Percentiles rank a stretch among this genome's conserved stretches.
Conservation (phyloP, 352 stramenopile species). For the Blastocystis sp. region DNA sequence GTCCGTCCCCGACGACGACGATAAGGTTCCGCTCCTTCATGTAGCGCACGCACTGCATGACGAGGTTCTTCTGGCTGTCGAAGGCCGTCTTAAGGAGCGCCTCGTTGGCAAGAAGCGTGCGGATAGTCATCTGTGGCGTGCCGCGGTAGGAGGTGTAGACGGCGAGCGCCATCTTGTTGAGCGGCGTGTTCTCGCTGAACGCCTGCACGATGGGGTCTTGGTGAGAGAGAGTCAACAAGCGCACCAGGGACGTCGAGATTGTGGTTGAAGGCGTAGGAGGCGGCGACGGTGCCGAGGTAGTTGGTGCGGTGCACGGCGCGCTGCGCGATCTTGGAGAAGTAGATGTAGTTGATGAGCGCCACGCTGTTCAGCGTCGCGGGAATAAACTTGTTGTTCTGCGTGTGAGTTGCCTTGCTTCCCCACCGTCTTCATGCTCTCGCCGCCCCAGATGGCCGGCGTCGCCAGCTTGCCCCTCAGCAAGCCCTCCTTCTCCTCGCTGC, state of each 20-base stretch:
- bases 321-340: slow-evolving; percentile 51
- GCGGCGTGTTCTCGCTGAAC: slow-evolving; percentile 3
- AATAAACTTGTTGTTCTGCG: slow-evolving; percentile 44
- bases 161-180: background rate
- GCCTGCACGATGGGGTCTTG: background rate
- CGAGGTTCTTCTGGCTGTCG: background rate
- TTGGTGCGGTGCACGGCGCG: slow-evolving; percentile 7
- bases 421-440: slow-evolving; percentile 45
- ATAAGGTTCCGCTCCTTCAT: slow-evolving; percentile 39
- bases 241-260: background rate
- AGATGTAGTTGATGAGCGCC: slow-evolving; percentile 43
- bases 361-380: slow-evolving; percentile 24
- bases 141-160: background rate
- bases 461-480: background rate
- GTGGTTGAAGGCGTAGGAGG: slow-evolving; percentile 41
- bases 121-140: background rate
- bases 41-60: slow-evolving; percentile 29
- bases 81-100: background rate
- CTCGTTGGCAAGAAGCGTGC: background rate
- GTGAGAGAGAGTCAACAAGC: background rate
- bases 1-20: background rate
- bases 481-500: background rate
- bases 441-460: slow-evolving; percentile 42
- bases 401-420: background rate
- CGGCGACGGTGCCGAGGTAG: slow-evolving; percentile 13